phyloP scores from a whole-genome alignment of 768 basidiomycete species.

The Pleurotus giganteus region DNA sequence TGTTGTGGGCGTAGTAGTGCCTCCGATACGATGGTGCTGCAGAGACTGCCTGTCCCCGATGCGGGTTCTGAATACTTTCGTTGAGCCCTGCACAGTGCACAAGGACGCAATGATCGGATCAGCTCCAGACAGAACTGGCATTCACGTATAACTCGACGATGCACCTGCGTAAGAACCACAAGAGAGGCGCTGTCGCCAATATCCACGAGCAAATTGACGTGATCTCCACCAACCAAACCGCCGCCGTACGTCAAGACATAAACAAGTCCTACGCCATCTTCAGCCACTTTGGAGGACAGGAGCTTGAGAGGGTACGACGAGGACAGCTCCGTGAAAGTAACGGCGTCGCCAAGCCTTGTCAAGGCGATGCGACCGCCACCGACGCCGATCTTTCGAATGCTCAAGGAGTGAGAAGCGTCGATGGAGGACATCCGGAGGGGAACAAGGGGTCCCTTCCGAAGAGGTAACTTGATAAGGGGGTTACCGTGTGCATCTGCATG shows the following conservation, averaged over 20 bases:
- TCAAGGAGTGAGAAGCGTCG: not conserved
- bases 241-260: slow-evolving; percentile 91
- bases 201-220: slow-evolving; percentile 58
- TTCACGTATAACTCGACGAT: not conserved
- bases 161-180: slow-evolving; percentile 82
- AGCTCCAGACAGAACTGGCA: not conserved
- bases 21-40: slow-evolving; percentile 15
- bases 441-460: no score
- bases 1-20: slow-evolving; percentile 36
- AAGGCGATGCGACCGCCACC: slow-evolving; percentile 64
- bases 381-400: slow-evolving; percentile 28
- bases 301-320: slow-evolving; percentile 89
- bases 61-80: slow-evolving; percentile 90
- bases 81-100: slow-evolving; percentile 63
- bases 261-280: slow-evolving; percentile 56
- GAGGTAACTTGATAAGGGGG: no score
- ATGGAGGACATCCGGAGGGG: not conserved
- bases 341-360: slow-evolving; percentile 48
- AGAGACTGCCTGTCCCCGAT: slow-evolving; percentile 56
- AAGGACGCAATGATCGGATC: not conserved
- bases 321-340: slow-evolving; percentile 70
- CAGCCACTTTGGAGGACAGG: slow-evolving; percentile 62
- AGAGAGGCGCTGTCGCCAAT: slow-evolving; percentile 58
- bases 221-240: slow-evolving; percentile 86
- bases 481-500: no score